Conservation (phyloP, 1,139 yeast species). For the Hanseniaspora gamundiae region DNA sequence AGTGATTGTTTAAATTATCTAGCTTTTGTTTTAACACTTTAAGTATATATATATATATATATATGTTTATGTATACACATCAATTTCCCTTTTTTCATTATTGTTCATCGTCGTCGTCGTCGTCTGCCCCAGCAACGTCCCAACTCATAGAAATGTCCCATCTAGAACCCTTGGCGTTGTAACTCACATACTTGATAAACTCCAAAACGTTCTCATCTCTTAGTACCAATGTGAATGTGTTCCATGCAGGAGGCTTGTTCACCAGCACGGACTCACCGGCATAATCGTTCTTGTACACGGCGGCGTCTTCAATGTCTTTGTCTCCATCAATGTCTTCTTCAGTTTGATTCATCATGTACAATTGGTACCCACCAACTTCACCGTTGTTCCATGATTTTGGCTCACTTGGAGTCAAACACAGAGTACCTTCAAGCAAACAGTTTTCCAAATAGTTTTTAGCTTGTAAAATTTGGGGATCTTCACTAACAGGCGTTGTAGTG, state of each 20-base stretch:
- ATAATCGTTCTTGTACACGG: slow-evolving; percentile 29
- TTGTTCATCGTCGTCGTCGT: slow-evolving; percentile 23
- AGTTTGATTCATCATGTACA: slow-evolving; percentile 61
- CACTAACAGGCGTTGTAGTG: slow-evolving; percentile 48
- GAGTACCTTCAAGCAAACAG: slow-evolving; percentile 43
- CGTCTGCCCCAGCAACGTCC: slow-evolving; percentile 44
- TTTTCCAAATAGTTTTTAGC: slow-evolving; percentile 23
- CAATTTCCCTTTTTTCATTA: no score
- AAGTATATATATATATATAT: background rate
- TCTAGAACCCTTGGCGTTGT: slow-evolving; percentile 78
- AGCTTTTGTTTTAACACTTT: background rate
- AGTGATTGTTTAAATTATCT: slow-evolving; percentile 5
- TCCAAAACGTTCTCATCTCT: slow-evolving; percentile 78
- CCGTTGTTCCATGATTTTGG: slow-evolving; percentile 68
- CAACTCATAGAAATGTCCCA: slow-evolving; percentile 79
- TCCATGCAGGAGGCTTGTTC: slow-evolving; percentile 78
- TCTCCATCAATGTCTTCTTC: slow-evolving; percentile 37
- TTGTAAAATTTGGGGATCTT: slow-evolving; percentile 18
- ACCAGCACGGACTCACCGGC: slow-evolving; percentile 72
- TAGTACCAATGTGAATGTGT: slow-evolving; percentile 61
- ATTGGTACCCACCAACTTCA: slow-evolving; percentile 86
- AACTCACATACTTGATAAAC: slow-evolving; percentile 85
- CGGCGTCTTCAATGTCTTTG: slow-evolving; percentile 24
- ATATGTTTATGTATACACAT: background rate
- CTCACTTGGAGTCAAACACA: slow-evolving; percentile 65